These are phyloP conservation scores for Aspergillus brasiliensis DNA, from an alignment of 2,329 filamentous ascomycete species.

Conservation along the genomic window DNA sequence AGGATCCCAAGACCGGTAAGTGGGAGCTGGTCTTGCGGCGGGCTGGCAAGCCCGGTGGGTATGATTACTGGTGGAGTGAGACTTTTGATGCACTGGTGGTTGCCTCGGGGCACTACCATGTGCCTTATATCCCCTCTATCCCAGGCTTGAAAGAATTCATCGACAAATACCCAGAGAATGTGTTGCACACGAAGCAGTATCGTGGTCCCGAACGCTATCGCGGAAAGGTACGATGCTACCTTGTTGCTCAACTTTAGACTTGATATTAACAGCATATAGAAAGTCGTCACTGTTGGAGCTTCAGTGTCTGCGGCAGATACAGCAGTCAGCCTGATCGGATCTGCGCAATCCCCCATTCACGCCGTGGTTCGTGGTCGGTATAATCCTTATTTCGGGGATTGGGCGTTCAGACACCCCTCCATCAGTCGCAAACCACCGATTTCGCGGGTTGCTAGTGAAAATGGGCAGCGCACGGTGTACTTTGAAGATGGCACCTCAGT, in stretches of 20 bases:
- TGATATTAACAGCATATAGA: conserved; percentile 38
- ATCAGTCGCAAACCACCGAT: conserved; percentile 35
- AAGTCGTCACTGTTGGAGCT: conserved; percentile 63
- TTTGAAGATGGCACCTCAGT: conserved; percentile 59
- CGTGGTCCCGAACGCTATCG: conserved; percentile 42
- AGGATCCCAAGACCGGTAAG: conserved; percentile 52
- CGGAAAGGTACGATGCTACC: conserved; percentile 29
- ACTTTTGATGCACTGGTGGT: conserved; percentile 64
- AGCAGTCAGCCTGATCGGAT: conserved; percentile 54
- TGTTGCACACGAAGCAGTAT: conserved; percentile 48
- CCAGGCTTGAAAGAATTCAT: conserved; percentile 45
- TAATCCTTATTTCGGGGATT: conserved; percentile 60
- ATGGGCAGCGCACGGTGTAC: conserved; percentile 50
- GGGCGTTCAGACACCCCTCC: conserved; percentile 62
- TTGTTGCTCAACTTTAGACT: not conserved
- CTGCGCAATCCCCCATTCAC: conserved; percentile 52
- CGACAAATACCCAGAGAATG: conserved; percentile 37
- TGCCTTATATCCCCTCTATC: conserved; percentile 55
- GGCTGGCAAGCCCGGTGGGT: conserved; percentile 27
- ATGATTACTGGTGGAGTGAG: conserved; percentile 65
- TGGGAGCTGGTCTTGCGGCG: conserved; percentile 59
- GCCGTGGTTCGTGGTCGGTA: conserved; percentile 58
- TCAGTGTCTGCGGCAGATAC: conserved; percentile 68
- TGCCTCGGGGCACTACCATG: conserved; percentile 62
- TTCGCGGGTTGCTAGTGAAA: conserved; percentile 41